Base-by-base conservation (phyloP, 1,284 basidiomycete genomes). In the Rhodotorula sp. region DNA sequence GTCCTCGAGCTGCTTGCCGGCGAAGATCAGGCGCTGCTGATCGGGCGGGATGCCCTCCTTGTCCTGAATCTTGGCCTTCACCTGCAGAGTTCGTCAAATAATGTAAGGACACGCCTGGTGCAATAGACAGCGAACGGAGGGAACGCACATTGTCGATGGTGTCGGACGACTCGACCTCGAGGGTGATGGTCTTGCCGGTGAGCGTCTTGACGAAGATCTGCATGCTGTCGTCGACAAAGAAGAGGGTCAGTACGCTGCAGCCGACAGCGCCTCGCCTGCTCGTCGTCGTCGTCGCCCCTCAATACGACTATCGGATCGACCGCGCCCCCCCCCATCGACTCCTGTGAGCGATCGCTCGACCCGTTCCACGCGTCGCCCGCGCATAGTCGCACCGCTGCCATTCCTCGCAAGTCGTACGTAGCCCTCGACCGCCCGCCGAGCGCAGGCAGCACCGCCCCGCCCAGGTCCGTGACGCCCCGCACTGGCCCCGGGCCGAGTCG, bases 141-240 rank as follows among this genome's bases (percentile, higher is more conserved):
- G 48, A 1, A 27, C 48, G 48, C 48, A 50, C 86, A 77, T 86
- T 86, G 84, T 87, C 86, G 81, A 61, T 61, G 32, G 59, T 61
- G 87, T 87, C 71, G 85, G 74, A 85, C 83, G 59, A 61, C 84
- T 85, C 85, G 61, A 85, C 59, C 59, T 61, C 59, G 77, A 85
- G 83, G 78, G 84, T 85, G 83, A 86, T 85, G 37, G 61, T 63
- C 61, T 78, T 94, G 55, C 57, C 39, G 27, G 39, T 29, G 39
- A 56, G 32, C 34, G 53, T 85, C 82, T 85, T 85, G 77, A 85
- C 84, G 78, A 84, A 85, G 79, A 85, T 84, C 77, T 84, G 78
- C 86, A 86, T 91, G 64, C 19, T 71, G 51, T 32, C 17, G 29
- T 15, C 6, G 13, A 8, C 2, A 17, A 19, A 32, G 7, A 12